Conservation (phyloP, 2,329 filamentous ascomycete species). For the Didymella sp. region DNA sequence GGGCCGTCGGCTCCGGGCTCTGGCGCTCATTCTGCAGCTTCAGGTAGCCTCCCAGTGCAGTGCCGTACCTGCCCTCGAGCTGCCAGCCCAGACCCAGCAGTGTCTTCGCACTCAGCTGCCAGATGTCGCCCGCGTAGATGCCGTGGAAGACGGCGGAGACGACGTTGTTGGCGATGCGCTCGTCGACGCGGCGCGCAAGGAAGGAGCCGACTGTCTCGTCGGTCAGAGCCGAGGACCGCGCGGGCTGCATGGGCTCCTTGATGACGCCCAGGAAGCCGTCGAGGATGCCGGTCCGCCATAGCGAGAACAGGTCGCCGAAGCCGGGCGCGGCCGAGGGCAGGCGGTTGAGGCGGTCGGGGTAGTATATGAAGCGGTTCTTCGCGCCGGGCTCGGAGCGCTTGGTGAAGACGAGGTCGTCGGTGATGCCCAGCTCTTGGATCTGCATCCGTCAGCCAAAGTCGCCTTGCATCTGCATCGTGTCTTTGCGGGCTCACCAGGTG, state of each 20-base stretch:
- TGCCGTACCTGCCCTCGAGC: conserved; percentile 56
- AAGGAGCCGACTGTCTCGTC: conserved; percentile 79
- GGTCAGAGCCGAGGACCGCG: conserved; percentile 47
- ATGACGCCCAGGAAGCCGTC: conserved; percentile 52
- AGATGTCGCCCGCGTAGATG: conserved; percentile 89
- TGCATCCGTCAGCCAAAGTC: conserved; percentile 42
- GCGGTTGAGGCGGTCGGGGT: conserved; percentile 78
- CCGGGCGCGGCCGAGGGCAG: conserved; percentile 31
- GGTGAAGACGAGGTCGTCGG: conserved; percentile 63
- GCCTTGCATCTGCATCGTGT: neutral
- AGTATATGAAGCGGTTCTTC: conserved; percentile 81
- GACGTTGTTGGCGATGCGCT: conserved; percentile 71
- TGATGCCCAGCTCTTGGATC: conserved; percentile 65
- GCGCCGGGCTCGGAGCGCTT: conserved; percentile 60
- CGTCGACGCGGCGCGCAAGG: conserved; percentile 62
- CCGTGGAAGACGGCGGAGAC: conserved; percentile 81
- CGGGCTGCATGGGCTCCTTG: conserved; percentile 46
- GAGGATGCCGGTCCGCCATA: conserved; percentile 64
- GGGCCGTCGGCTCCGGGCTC: conserved; percentile 1
- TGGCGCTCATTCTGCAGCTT: conserved; percentile 26
- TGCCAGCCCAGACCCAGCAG: conserved; percentile 61
- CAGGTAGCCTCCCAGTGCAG: conserved; percentile 31
- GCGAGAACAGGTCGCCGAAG: conserved; percentile 42
- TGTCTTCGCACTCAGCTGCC: conserved; percentile 76
- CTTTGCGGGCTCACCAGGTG: conserved; percentile 66